A percentile compares a stretch with the other conserved stretches of the same genome.
Conservation (phyloP, 2,329 filamentous ascomycete species). For the Ustulina deusta region DNA sequence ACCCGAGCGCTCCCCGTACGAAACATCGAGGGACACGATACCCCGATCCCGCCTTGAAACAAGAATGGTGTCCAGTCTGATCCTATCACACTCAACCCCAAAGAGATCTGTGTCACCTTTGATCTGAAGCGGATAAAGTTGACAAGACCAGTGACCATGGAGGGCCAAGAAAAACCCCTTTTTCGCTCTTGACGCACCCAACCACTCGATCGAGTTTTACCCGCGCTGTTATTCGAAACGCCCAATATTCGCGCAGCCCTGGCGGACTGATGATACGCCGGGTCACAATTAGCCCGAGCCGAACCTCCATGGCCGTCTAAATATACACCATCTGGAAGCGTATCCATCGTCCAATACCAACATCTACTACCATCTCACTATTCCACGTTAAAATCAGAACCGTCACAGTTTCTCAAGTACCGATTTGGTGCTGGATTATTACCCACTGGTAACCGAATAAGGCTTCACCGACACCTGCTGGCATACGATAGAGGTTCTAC, state of each 20-base stretch:
- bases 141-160: conserved; percentile 6
- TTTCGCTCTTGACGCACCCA: conserved; percentile 1
- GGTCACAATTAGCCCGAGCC: neutral
- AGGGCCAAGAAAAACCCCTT: neutral
- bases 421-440: neutral
- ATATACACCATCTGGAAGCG: neutral
- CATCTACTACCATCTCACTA: neutral
- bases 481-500: neutral
- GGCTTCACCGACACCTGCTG: conserved; percentile 9
- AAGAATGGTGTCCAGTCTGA: neutral
- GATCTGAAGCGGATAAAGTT: conserved; percentile 6
- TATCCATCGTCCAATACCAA: neutral
- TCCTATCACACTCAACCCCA: conserved; percentile 5
- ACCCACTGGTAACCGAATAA: neutral
- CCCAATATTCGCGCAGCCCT: neutral
- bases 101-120: neutral
- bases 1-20: neutral
- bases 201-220: conserved; percentile 9
- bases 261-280: neutral
- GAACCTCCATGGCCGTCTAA: neutral
- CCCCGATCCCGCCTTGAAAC: neutral
- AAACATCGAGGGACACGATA: conserved; percentile 10
- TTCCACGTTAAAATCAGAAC: neutral
- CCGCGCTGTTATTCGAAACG: conserved; percentile 5
- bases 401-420: neutral